phyloP scores from a whole-genome alignment of 768 basidiomycete species.

The Pisolithus tinctorius region DNA sequence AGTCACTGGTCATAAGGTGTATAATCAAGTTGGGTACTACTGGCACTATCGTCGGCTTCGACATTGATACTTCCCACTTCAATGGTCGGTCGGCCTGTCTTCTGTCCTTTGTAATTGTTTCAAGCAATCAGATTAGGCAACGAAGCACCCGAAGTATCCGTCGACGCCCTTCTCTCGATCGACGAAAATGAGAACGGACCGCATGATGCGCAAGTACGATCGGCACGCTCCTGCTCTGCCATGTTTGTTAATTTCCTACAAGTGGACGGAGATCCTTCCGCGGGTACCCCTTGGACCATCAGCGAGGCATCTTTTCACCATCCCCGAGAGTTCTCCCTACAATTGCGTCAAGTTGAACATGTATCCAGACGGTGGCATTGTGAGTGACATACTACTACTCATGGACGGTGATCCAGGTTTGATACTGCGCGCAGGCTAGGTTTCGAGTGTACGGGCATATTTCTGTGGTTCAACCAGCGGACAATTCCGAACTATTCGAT shows the following conservation, averaged over 20 bases:
- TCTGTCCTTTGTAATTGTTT: constrained; percentile 1
- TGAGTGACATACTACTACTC: constrained; percentile 22
- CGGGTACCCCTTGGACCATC: constrained; percentile 71
- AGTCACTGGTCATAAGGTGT: constrained; percentile 46
- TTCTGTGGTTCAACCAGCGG: constrained; percentile 50
- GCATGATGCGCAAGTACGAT: constrained; percentile 49
- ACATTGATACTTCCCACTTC: constrained; percentile 94
- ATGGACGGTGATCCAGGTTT: not conserved
- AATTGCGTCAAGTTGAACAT: constrained; percentile 90
- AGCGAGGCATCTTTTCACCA: constrained; percentile 83
- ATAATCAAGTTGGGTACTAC: constrained; percentile 83
- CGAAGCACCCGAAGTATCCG: constrained; percentile 77
- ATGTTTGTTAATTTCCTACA: not conserved
- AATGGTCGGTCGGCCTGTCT: constrained; percentile 46
- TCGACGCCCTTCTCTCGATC: constrained; percentile 50
- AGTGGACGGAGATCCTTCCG: constrained; percentile 84
- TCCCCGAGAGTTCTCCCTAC: constrained; percentile 43
- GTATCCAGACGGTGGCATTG: constrained; percentile 97
- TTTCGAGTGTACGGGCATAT: constrained; percentile 89
- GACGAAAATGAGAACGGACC: constrained; percentile 37
- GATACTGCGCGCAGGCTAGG: constrained; percentile 53
- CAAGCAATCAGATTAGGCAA: constrained; percentile 47
- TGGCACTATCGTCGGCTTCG: constrained; percentile 72
- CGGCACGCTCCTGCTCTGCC: not conserved
- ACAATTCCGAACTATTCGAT: constrained; percentile 54